Conservation (phyloP, 139 green algal species). For the Tetradesmus obliquus region DNA sequence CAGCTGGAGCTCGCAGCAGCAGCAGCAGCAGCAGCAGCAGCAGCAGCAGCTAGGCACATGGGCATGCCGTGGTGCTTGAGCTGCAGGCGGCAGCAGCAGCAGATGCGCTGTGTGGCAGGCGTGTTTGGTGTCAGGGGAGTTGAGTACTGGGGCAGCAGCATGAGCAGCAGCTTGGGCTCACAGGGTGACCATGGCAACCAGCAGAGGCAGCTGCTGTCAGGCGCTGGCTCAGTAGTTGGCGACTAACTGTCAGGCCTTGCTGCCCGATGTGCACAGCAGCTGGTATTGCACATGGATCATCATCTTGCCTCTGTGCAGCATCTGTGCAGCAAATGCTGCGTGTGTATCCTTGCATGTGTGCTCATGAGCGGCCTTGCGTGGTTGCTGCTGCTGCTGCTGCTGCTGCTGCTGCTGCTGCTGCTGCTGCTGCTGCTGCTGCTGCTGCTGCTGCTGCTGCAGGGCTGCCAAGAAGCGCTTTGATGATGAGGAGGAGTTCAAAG, state of each 20-base stretch:
- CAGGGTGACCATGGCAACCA: background rate
- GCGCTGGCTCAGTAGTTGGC: no score
- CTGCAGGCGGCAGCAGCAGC: background rate
- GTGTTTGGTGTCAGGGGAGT: background rate
- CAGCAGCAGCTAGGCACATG: no score
- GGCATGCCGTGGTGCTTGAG: background rate
- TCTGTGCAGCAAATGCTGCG: no score
- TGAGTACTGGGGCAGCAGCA: background rate
- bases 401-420: constrained; percentile 37
- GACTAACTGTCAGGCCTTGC: background rate
- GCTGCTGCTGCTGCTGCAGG: constrained; percentile 49
- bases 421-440: background rate
- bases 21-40: constrained; percentile 8
- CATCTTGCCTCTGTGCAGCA: no score
- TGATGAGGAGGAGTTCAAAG: constrained; percentile 97
- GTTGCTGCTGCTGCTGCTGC: background rate
- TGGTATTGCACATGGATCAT: no score
- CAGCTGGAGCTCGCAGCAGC: constrained; percentile 1
- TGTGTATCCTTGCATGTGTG: no score
- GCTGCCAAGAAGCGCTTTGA: constrained; percentile 95
- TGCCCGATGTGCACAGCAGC: no score
- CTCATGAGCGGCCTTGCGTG: no score
- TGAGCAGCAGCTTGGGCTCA: background rate
- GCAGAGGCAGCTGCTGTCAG: background rate
- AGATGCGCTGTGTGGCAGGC: no score